These are phyloP conservation scores for Fusarium sp. DNA, from an alignment of 2,329 filamentous ascomycete species.

Conservation along the genomic window DNA sequence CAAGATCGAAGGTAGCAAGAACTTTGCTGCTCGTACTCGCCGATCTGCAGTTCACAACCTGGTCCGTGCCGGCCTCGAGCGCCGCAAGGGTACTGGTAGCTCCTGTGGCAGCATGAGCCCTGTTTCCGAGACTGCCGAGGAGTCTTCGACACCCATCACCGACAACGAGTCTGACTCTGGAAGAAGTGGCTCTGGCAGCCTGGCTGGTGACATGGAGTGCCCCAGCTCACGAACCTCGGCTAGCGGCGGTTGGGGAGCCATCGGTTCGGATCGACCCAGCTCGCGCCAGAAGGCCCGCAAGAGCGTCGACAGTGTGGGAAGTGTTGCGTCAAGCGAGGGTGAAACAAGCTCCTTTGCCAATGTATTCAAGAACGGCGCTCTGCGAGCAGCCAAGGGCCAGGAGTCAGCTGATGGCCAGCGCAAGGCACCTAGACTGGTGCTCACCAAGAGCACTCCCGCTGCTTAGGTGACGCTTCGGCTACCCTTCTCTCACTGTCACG, in stretches of 20 bases:
- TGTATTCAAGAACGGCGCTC: conserved; percentile 71
- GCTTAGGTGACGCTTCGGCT: conserved; percentile 42
- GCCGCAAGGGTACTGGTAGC: conserved; percentile 81
- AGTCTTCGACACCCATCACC: conserved; percentile 74
- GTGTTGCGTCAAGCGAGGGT: conserved; percentile 62
- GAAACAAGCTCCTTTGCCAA: conserved; percentile 73
- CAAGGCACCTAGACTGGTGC: conserved; percentile 86
- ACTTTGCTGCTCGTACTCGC: conserved; percentile 93
- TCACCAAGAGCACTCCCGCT: conserved; percentile 69
- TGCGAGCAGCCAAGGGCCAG: conserved; percentile 64
- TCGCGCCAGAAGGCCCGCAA: conserved; percentile 74
- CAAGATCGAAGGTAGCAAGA: conserved; percentile 96
- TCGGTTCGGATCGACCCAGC: conserved; percentile 86
- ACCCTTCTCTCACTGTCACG: conserved; percentile 45
- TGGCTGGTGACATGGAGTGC: conserved; percentile 77
- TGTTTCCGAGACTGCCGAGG: conserved; percentile 81
- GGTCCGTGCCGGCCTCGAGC: conserved; percentile 88
- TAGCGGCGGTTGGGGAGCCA: conserved; percentile 80
- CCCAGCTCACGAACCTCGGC: conserved; percentile 82
- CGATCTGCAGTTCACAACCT: conserved; percentile 93
- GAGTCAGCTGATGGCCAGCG: conserved; percentile 73
- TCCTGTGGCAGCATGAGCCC: conserved; percentile 86
- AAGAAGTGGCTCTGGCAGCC: conserved; percentile 81
- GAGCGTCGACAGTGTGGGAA: conserved; percentile 75
- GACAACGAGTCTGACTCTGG: conserved; percentile 82